Evolutionary conservation across 2,329 filamentous ascomycete species (phyloP), one percentile per base, ranked within the genome.

Genomic region (Monosporascus ibericus): DNA sequence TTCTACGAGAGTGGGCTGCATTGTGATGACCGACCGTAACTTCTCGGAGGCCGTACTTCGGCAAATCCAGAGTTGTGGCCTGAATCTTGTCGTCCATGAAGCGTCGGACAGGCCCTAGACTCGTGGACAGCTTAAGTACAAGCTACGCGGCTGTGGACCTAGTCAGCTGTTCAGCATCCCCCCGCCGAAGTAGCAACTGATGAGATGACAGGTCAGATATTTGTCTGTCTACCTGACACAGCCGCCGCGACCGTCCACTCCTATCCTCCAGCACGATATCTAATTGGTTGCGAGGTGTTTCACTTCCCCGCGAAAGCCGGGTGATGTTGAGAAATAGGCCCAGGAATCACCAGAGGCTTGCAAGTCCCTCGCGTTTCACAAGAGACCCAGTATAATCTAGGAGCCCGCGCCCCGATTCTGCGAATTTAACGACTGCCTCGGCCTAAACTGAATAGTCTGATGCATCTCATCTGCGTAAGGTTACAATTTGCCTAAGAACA

Each of bases 1-100:
- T 3, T 38, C 53, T 17, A 18, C 18, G 5, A 44, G 36, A 6
- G 47, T 59, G 5, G 53, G 57, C 11, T 50, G 22, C 39, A 38
- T 59, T 40, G 25, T 56, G 30, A 27, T 52, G n/a, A 55, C 53
- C 8, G 57, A 53, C 34, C 34, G 51, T 14, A 55, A 59, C 50
- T 59, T 58, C 44, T 55, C 57, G 15, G 34, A 37, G 5, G 39
- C 25, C 17, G 44, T 53, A 3, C 17, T n/a, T 1, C 42, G 30
- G 18, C 40, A 18, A 24, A 24, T 24, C 20, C 38, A 30, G 7
- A 27, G 46, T 15, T 54, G 54, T 18, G 48, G 52, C n/a, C 24
- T 57, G 20, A 18, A 40, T 40, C 15, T 18, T 6, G 18, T 40
- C 18, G 38, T 40, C 7, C 38, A 40, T 18, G 38, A 11, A 2